Conservation (phyloP, 2,329 filamentous ascomycete genomes). For the Pseudogymnoascus sp. region DNA sequence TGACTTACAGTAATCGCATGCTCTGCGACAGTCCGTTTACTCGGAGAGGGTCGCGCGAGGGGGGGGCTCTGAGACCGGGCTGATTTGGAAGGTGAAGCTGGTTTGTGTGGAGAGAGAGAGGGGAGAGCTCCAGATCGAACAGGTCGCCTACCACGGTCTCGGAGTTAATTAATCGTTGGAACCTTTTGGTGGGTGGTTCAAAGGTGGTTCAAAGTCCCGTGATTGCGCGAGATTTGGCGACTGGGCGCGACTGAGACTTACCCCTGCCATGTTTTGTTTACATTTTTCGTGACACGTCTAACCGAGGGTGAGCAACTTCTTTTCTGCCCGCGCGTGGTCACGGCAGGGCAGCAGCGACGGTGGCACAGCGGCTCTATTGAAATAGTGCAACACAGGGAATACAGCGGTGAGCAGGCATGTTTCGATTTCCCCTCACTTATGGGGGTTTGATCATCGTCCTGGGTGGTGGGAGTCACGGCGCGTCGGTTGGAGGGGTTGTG, state of each 20-base stretch:
- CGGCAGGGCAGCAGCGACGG: neutral
- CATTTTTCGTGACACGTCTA: conserved; percentile 9
- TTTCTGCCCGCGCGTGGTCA: no score
- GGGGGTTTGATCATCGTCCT: neutral
- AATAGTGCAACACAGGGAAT: conserved; percentile 7
- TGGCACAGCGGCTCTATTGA: conserved; percentile 1
- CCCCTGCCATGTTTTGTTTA: conserved; percentile 10
- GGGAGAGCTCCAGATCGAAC: neutral
- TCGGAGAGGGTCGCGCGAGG: neutral
- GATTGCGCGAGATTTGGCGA: conserved; percentile 11
- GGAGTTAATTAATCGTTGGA: neutral
- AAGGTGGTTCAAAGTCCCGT: neutral
- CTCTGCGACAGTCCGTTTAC: neutral
- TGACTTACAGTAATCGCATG: neutral
- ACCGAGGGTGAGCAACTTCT: conserved; percentile 4
- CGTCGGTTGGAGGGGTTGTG: conserved; percentile 3
- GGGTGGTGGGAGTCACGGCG: conserved; percentile 7
- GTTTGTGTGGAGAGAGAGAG: neutral
- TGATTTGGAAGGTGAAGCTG: neutral
- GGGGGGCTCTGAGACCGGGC: neutral
- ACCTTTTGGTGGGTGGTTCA: neutral
- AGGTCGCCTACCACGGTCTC: neutral
- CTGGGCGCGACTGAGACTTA: neutral
- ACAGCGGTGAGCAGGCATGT: neutral
- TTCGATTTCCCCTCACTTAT: conserved; percentile 8